Base-by-base conservation (phyloP, 495 filamentous ascomycete genomes). In the Penicillium daleae region DNA sequence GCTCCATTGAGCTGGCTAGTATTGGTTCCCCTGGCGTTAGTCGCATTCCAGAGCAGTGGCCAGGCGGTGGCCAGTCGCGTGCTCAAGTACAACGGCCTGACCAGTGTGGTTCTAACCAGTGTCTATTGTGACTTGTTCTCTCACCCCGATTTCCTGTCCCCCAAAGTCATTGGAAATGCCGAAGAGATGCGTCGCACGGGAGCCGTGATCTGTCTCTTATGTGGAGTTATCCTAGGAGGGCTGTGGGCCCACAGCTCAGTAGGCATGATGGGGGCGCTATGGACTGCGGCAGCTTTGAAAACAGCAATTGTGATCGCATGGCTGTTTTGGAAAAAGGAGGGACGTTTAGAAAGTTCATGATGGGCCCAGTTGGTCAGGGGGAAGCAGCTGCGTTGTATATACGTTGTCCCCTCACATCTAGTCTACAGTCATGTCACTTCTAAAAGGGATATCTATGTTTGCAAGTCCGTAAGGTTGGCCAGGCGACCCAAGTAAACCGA, bases 111-210 rank as follows among this genome's bases (percentile, higher is more conserved):
- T 27, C 71, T 91, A 59, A 92, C 89, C 21, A 89, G 86, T 62
- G 82, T 87, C 54, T 90, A 90, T 73, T 89, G 87, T 65, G 89
- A 92, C 69, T 65, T 91, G 19, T 90, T 90, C 68, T 87, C 85
- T 8, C 85, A 90, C 56, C 77, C 78, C 35, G 79, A 84, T 21
- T 60, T 90, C 13, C 78, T 89, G 12, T 73, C 77, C 0, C 24
- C 56, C 0, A 65, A 57, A 21, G 56, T 75, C 1, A 46, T 78
- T 29, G 67, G 73, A 5, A 85, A 89, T 64, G 74, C 73, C 8
- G 85, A 90, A 68, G 70, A 89, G 56, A 86, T 88, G 65, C 79
- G 86, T 24, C 76, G 88, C 42, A 66, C 78, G 6, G 83, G 76
- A 0, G 88, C 89, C 3, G 82, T 88, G 13, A 40, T 86, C 19